These are phyloP conservation scores for Fraxinus floribunda DNA, from an alignment of 305 asterid species.

Conservation along the genomic window DNA sequence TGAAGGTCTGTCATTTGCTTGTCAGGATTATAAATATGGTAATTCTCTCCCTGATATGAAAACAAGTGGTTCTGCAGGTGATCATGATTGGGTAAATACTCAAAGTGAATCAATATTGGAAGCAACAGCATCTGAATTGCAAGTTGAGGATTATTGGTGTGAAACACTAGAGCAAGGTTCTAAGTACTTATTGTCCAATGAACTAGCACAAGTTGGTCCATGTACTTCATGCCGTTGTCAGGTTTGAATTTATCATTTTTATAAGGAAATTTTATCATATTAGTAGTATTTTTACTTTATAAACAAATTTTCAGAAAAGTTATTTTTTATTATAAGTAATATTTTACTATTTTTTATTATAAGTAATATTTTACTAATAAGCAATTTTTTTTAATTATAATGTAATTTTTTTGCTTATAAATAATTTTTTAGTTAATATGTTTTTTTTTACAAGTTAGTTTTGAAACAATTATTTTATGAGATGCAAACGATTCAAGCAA, in stretches of 20 bases:
- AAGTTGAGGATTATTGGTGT: constrained; percentile 47
- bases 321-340: too few species aligned
- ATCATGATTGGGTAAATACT: constrained; percentile 21
- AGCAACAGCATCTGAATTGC: constrained; percentile 31
- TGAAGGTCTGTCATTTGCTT: constrained; percentile 30
- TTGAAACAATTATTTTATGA: background rate
- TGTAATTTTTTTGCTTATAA: background rate
- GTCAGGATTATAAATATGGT: constrained; percentile 19
- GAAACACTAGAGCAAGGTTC: constrained; percentile 52
- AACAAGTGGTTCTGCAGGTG: constrained; percentile 22
- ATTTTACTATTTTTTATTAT: too few species aligned
- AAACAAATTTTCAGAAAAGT: background rate
- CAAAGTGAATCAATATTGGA: constrained; percentile 30
- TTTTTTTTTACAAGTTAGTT: background rate
- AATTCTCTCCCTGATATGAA: constrained; percentile 19
- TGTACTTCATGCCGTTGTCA: constrained; percentile 72
- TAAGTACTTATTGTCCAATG: constrained; percentile 46
- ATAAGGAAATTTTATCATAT: background rate
- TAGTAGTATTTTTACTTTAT: background rate
- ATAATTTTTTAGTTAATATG: background rate
- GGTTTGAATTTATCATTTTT: constrained; percentile 37
- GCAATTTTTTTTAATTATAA: too few species aligned
- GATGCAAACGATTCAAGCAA: background rate
- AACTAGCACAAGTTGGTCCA: constrained; percentile 70
- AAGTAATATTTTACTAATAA: too few species aligned